Evolutionary conservation across 78 protist species (phyloP).

Genomic region (Goniomonas avonlea): DNA sequence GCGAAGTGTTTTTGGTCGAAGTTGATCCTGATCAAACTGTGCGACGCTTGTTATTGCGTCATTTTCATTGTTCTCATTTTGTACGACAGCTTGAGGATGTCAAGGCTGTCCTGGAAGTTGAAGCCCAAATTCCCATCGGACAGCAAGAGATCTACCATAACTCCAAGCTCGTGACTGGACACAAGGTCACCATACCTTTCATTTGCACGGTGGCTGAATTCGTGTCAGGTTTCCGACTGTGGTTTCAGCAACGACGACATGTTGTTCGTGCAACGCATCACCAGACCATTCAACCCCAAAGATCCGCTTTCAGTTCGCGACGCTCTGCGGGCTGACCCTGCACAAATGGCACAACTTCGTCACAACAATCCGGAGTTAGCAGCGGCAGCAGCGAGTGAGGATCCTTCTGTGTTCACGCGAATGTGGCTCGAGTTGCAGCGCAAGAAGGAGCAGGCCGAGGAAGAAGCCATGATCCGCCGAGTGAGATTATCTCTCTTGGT

Average conservation of each 20-base stretch:
- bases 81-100: too few species aligned
- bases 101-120: conserved; percentile 16
- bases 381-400: neutral
- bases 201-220: too few species aligned
- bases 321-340: too few species aligned
- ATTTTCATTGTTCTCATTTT: too few species aligned
- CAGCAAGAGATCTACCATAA: neutral
- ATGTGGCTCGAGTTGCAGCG: neutral
- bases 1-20: neutral
- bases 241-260: conserved; percentile 14
- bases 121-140: neutral
- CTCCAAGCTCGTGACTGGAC: neutral
- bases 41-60: too few species aligned
- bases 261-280: conserved; percentile 7
- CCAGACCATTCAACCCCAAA: neutral
- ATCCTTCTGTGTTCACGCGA: too few species aligned
- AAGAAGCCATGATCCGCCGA: conserved; percentile 15
- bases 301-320: neutral
- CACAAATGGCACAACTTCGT: too few species aligned
- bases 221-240: neutral
- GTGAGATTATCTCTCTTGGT: too few species aligned
- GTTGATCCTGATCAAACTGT: neutral
- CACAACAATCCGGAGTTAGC: neutral
- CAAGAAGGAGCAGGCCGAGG: neutral
- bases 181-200: too few species aligned